Conservation (phyloP, 1,284 basidiomycete genomes). For the Cryptococcus jaspeensis region DNA sequence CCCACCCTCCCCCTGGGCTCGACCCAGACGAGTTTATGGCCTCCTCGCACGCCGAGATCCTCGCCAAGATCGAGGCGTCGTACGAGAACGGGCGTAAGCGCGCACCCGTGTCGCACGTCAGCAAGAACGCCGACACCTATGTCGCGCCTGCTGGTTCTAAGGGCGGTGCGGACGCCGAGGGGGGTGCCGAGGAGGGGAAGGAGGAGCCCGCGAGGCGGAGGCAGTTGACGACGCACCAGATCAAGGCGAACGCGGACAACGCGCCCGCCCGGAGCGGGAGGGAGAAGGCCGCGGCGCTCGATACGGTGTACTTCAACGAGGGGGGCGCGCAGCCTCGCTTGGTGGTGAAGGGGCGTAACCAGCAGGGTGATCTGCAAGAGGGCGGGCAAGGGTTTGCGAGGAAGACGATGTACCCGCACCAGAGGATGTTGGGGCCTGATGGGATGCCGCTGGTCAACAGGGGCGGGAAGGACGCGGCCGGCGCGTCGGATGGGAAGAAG, state of each 20-base stretch:
- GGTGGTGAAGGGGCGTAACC: slow-evolving; percentile 62
- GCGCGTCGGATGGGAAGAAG: slow-evolving; percentile 64
- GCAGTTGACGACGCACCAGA: slow-evolving; percentile 35
- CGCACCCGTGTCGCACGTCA: slow-evolving; percentile 79
- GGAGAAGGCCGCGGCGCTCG: slow-evolving; percentile 66
- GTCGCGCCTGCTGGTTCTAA: slow-evolving; percentile 50
- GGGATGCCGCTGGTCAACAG: slow-evolving; percentile 60
- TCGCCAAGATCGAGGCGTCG: slow-evolving; percentile 57
- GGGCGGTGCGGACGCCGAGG: slow-evolving; percentile 10
- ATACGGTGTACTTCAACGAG: slow-evolving; percentile 78
- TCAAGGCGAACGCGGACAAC: slow-evolving; percentile 42
- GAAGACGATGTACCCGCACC: slow-evolving; percentile 70
- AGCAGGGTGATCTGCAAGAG: slow-evolving; percentile 22
- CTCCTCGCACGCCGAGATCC: slow-evolving; percentile 64
- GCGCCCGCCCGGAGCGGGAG: slow-evolving; percentile 42
- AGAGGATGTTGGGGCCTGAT: slow-evolving; percentile 72
- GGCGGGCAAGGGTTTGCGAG: slow-evolving; percentile 64
- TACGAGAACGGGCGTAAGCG: slow-evolving; percentile 64
- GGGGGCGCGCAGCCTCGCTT: slow-evolving; percentile 60
- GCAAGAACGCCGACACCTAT: slow-evolving; percentile 78
- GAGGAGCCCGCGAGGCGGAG: slow-evolving; percentile 13
- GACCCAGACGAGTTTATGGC: slow-evolving; percentile 74
- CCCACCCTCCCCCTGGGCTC: slow-evolving; percentile 75
- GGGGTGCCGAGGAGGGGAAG: slow-evolving; percentile 11
- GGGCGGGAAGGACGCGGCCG: slow-evolving; percentile 55